These are phyloP conservation scores for Cephalotrichum gorgonifer DNA, from an alignment of 2,329 filamentous ascomycete genomes.

Conservation along the genomic window DNA sequence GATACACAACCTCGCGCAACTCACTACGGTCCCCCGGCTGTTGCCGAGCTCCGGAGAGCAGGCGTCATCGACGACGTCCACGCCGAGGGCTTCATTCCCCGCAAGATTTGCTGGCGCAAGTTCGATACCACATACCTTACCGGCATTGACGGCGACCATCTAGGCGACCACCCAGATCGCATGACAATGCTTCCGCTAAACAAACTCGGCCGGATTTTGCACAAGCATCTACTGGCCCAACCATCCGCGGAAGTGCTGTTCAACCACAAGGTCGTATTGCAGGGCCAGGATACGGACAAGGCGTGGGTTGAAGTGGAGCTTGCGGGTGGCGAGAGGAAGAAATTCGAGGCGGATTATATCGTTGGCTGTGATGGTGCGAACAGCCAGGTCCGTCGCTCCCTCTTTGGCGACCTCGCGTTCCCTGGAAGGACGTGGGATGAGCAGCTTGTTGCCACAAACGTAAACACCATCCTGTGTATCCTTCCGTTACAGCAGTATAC, in stretches of 20 bases:
- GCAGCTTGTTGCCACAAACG: constrained; percentile 54
- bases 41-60: constrained; percentile 47
- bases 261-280: constrained; percentile 32
- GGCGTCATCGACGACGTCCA: constrained; percentile 40
- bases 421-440: constrained; percentile 50
- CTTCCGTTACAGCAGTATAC: not conserved
- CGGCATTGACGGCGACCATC: constrained; percentile 21
- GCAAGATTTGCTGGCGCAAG: constrained; percentile 28
- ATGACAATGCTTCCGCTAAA: constrained; percentile 30
- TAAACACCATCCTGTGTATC: constrained; percentile 16
- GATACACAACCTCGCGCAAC: constrained; percentile 52
- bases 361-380: constrained; percentile 46
- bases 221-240: constrained; percentile 25
- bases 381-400: constrained; percentile 32
- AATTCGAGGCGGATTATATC: constrained; percentile 38
- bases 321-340: constrained; percentile 21
- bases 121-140: constrained; percentile 24
- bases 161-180: constrained; percentile 26
- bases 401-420: constrained; percentile 43
- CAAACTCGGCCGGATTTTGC: constrained; percentile 30
- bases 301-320: constrained; percentile 33
- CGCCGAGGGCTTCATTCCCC: constrained; percentile 24
- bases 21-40: constrained; percentile 48
- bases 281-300: constrained; percentile 32
- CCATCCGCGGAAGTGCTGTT: constrained; percentile 27